These are phyloP conservation scores for Porcisia hertigi DNA, from an alignment of 208 protist genomes.

Conservation along the genomic window DNA sequence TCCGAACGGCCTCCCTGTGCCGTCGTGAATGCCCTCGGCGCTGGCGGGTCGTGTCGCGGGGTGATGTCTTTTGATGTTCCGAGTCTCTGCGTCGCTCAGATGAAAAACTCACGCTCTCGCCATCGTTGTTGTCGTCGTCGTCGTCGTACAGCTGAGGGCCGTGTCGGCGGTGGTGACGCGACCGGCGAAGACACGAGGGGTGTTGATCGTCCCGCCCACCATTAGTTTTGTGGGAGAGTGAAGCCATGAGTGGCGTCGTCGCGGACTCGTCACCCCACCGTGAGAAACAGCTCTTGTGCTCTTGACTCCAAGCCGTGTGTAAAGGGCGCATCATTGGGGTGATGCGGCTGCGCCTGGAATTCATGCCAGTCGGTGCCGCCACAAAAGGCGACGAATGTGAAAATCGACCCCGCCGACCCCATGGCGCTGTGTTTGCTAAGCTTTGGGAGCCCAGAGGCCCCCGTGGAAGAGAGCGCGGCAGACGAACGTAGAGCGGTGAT, in stretches of 20 bases:
- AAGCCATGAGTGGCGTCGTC: constrained; percentile 13
- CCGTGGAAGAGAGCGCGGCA: constrained; percentile 10
- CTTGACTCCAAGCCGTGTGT: constrained; percentile 1
- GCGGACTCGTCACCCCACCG: neutral
- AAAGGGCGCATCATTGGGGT: neutral
- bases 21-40: constrained; percentile 1
- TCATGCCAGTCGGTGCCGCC: neutral
- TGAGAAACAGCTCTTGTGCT: neutral
- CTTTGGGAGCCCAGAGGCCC: neutral
- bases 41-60: neutral
- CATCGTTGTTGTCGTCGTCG: neutral
- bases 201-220: neutral
- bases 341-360: neutral
- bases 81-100: neutral
- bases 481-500: constrained; percentile 22
- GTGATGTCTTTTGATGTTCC: neutral
- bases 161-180: neutral
- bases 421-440: neutral
- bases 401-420: neutral
- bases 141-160: constrained; percentile 3
- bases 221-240: neutral
- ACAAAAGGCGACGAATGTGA: neutral
- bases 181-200: neutral
- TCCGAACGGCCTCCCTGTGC: neutral
- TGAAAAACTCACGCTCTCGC: neutral